Evolutionary conservation across 1,139 yeast genomes (phyloP).

Genomic region (Yamadazyma diospyri): DNA sequence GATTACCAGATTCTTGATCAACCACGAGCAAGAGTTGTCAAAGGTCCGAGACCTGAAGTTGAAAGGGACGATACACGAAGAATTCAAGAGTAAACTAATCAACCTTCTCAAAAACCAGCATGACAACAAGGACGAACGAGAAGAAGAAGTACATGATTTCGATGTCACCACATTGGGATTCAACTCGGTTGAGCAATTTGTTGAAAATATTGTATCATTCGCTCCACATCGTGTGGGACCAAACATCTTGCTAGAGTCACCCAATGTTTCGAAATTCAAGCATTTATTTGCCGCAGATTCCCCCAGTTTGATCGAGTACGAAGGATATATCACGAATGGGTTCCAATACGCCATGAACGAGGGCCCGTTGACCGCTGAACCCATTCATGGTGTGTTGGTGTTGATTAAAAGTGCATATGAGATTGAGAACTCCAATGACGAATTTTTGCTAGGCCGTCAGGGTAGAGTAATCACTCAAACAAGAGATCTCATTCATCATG

Average conservation of each 20-base stretch:
- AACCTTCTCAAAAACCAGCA: conserved; percentile 25
- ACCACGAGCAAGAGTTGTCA: conserved; percentile 37
- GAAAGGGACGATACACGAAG: conserved; percentile 7
- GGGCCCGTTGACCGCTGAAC: conserved; percentile 90
- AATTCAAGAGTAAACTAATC: conserved; percentile 22
- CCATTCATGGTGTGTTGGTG: conserved; percentile 75
- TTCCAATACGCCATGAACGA: conserved; percentile 78
- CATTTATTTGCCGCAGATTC: conserved; percentile 20
- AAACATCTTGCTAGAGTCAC: conserved; percentile 64
- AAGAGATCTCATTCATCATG: conserved; percentile 68
- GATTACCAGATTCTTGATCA: conserved; percentile 48
- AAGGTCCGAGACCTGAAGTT: conserved; percentile 18
- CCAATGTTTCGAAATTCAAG: conserved; percentile 30
- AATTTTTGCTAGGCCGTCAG: conserved; percentile 38
- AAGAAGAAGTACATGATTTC: background rate
- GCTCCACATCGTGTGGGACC: conserved; percentile 81
- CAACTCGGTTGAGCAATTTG: conserved; percentile 20
- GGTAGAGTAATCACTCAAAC: conserved; percentile 75
- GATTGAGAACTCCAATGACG: conserved; percentile 27
- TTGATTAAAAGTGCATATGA: conserved; percentile 29
- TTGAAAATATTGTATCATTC: conserved; percentile 56
- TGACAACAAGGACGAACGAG: conserved; percentile 12
- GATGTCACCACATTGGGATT: conserved; percentile 15
- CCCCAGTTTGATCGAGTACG: conserved; percentile 43
- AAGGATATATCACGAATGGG: conserved; percentile 72